phyloP scores from a whole-genome alignment of 2,329 filamentous ascomycete species.

The Colletotrichum liriopes region DNA sequence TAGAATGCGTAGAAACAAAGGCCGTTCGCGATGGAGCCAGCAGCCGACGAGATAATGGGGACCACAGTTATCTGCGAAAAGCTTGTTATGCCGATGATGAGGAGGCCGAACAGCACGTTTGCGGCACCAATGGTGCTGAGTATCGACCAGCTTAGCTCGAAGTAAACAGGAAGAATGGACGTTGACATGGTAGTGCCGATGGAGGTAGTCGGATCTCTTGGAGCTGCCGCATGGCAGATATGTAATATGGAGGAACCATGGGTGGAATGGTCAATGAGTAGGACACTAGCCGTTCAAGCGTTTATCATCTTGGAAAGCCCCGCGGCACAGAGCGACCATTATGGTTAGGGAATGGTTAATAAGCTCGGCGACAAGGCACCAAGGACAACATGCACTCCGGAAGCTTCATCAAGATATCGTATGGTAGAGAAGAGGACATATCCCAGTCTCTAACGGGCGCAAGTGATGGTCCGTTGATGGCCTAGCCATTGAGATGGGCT shows the following conservation, averaged over 20 bases:
- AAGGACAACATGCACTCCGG: not conserved
- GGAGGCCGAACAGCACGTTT: constrained; percentile 56
- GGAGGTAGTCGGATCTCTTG: not conserved
- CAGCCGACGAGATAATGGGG: constrained; percentile 57
- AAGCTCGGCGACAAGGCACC: not conserved
- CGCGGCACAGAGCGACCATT: not conserved
- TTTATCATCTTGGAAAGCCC: not conserved
- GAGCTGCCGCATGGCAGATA: constrained; percentile 7
- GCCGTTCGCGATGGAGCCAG: constrained; percentile 59
- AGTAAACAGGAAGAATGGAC: constrained; percentile 50
- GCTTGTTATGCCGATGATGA: constrained; percentile 58
- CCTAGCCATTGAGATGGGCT: not conserved
- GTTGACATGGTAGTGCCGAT: constrained; percentile 23
- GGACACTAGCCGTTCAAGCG: not conserved
- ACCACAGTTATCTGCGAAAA: constrained; percentile 56
- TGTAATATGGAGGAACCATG: not conserved
- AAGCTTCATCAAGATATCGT: not conserved
- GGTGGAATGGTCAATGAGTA: not conserved
- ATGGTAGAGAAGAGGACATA: not conserved
- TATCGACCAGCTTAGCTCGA: constrained; percentile 61
- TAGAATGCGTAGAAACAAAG: constrained; percentile 62
- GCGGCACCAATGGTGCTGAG: constrained; percentile 61
- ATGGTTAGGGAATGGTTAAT: not conserved
- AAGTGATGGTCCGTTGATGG: not conserved
- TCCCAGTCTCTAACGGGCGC: not conserved